A percentile compares a stretch with the other conserved stretches of the same genome.
phyloP scores from a whole-genome alignment of 441 rosid species.

The Mallotus japonicus region DNA sequence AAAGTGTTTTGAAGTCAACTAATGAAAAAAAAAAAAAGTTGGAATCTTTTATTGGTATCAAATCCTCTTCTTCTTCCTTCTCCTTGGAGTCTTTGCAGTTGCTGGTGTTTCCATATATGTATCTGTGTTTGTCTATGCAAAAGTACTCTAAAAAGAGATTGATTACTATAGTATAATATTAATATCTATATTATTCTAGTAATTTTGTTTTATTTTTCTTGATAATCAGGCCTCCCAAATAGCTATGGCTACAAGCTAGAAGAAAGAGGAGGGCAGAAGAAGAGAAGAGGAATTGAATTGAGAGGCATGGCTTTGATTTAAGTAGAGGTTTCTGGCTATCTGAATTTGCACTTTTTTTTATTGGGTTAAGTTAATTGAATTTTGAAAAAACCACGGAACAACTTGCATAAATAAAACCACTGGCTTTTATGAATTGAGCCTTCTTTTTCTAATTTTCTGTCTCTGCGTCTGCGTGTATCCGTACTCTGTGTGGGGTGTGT shows the following conservation, averaged over 20 bases:
- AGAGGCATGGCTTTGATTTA: not conserved
- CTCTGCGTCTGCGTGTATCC: not conserved
- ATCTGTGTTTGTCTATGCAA: not conserved
- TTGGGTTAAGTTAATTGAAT: not conserved
- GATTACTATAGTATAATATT: too few species aligned
- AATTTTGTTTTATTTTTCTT: too few species aligned
- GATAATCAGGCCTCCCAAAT: not conserved
- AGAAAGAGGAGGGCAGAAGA: not conserved
- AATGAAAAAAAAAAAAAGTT: constrained; percentile 9
- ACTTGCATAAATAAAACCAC: constrained; percentile 2
- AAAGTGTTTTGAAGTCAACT: not conserved
- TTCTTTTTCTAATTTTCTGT: not conserved
- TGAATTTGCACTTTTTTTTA: not conserved
- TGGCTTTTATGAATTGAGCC: not conserved
- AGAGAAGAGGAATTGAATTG: not conserved
- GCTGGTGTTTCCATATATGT: constrained; percentile 29
- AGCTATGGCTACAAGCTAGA: not conserved
- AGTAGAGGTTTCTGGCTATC: constrained; percentile 12
- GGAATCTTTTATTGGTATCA: not conserved
- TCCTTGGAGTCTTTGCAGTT: constrained; percentile 23
- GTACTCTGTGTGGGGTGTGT: not conserved
- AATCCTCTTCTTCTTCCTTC: constrained; percentile 37
- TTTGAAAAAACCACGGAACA: not conserved
- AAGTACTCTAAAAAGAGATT: not conserved
- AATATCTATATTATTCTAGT: too few species aligned